Evolutionary conservation across 2,329 filamentous ascomycete genomes (phyloP).

Genomic region (Fusarium luffae): DNA sequence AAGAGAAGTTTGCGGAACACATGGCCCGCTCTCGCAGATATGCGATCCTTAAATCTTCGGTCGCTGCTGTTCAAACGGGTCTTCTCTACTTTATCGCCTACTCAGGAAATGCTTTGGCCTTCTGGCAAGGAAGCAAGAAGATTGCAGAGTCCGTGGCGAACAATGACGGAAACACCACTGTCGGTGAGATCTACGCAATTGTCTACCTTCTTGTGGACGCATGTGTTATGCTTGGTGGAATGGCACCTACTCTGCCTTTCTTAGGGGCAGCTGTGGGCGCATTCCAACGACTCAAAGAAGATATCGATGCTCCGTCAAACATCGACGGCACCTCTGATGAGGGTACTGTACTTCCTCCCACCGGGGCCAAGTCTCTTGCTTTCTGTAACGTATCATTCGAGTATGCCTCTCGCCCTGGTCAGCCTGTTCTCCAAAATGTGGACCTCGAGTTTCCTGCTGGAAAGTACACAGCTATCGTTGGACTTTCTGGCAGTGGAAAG

Average conservation of each 20-base stretch:
- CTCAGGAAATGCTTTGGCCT: conserved; percentile 72
- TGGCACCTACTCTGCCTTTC: conserved; percentile 71
- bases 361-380: conserved; percentile 50
- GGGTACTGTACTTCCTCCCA: conserved; percentile 55
- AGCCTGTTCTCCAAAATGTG: conserved; percentile 56
- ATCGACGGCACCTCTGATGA: conserved; percentile 57
- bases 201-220: conserved; percentile 71
- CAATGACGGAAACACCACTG: conserved; percentile 49
- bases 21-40: conserved; percentile 58
- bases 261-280: conserved; percentile 67
- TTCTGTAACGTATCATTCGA: conserved; percentile 57
- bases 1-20: conserved; percentile 60
- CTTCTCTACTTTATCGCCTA: conserved; percentile 74
- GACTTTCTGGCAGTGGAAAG: conserved; percentile 67
- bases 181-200: conserved; percentile 56
- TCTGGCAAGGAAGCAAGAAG: conserved; percentile 71
- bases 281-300: conserved; percentile 66
- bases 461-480: conserved; percentile 66
- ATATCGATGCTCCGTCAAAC: conserved; percentile 62
- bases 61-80: conserved; percentile 67
- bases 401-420: conserved; percentile 56
- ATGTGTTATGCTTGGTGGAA: conserved; percentile 69
- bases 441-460: conserved; percentile 59
- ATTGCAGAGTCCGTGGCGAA: conserved; percentile 55
- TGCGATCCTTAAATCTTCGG: conserved; percentile 66